phyloP scores from a whole-genome alignment of 805 yeast species.

The Wickerhamiella allomyrinae region DNA sequence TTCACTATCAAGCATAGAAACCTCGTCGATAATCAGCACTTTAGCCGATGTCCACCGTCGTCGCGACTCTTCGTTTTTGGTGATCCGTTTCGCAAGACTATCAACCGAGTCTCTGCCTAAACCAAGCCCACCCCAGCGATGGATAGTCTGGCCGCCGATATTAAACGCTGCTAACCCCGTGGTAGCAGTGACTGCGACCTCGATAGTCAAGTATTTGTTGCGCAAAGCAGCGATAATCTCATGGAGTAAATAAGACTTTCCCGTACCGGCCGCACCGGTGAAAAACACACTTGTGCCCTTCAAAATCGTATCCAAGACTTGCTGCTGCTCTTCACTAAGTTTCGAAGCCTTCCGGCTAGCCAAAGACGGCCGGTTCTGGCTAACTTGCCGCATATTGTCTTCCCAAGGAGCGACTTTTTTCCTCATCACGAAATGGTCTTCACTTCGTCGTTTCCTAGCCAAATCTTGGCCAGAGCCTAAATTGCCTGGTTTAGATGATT shows the following conservation, averaged over 20 bases:
- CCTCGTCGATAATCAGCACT: slow-evolving; percentile 77
- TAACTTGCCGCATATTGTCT: not conserved
- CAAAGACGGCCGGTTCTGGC: not conserved
- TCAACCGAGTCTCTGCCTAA: slow-evolving; percentile 40
- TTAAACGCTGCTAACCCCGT: slow-evolving; percentile 92
- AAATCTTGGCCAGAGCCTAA: not conserved
- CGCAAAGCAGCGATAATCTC: slow-evolving; percentile 43
- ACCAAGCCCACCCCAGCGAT: slow-evolving; percentile 73
- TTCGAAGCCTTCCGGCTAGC: not conserved
- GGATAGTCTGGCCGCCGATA: slow-evolving; percentile 79
- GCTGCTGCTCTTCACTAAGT: slow-evolving; percentile 31
- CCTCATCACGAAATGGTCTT: not conserved
- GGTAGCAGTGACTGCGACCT: slow-evolving; percentile 81
- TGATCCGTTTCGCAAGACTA: slow-evolving; percentile 1
- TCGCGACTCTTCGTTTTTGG: slow-evolving; percentile 20
- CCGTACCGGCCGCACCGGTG: slow-evolving; percentile 98
- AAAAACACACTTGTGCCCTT: slow-evolving; percentile 56
- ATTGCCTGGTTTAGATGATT: not conserved
- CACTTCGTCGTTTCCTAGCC: not conserved
- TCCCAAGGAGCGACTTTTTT: not conserved
- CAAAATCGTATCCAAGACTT: slow-evolving; percentile 44
- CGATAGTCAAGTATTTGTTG: slow-evolving; percentile 27
- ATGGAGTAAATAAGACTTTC: slow-evolving; percentile 71
- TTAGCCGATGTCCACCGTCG: slow-evolving; percentile 53
- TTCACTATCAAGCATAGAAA: slow-evolving; percentile 80